phyloP scores from a whole-genome alignment of 352 stramenopile genomes.

The Phytophthora sansomeana region DNA sequence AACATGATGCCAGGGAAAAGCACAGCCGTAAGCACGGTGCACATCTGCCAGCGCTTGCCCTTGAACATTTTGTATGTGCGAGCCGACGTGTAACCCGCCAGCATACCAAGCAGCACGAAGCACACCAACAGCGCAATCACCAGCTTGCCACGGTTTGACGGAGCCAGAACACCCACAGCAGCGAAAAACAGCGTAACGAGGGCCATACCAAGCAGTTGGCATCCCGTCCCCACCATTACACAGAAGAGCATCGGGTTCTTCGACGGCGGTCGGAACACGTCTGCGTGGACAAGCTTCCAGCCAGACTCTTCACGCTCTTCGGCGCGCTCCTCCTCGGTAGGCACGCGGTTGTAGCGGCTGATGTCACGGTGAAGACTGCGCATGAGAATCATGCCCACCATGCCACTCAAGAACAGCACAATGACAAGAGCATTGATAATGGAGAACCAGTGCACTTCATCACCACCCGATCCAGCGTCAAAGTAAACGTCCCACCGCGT shows the following conservation, averaged over 20 bases:
- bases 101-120: constrained; percentile 97
- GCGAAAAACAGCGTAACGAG: constrained; percentile 98
- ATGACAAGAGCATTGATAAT: constrained; percentile 99
- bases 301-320: constrained; percentile 98
- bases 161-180: constrained; percentile 95
- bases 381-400: constrained; percentile 99
- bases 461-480: constrained; percentile 85
- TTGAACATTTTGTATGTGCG: constrained; percentile 99
- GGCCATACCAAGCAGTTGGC: constrained; percentile 97
- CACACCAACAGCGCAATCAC: constrained; percentile 98
- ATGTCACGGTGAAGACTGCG: constrained; percentile 98
- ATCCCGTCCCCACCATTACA: constrained; percentile 97
- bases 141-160: constrained; percentile 97
- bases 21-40: constrained; percentile 95
- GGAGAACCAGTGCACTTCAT: constrained; percentile 99
- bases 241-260: constrained; percentile 97
- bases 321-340: constrained; percentile 96
- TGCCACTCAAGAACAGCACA: constrained; percentile 98
- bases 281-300: constrained; percentile 99
- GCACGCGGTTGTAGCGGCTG: constrained; percentile 97
- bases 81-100: constrained; percentile 96
- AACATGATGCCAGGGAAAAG: constrained; percentile 98
- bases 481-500: constrained; percentile 99
- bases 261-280: constrained; percentile 98
- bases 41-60: constrained; percentile 98